Percentiles rank a stretch among this genome's conserved stretches.
These are phyloP conservation scores for Calonectria naviculata DNA, from an alignment of 2,329 filamentous ascomycete species.

Conservation along the genomic window DNA sequence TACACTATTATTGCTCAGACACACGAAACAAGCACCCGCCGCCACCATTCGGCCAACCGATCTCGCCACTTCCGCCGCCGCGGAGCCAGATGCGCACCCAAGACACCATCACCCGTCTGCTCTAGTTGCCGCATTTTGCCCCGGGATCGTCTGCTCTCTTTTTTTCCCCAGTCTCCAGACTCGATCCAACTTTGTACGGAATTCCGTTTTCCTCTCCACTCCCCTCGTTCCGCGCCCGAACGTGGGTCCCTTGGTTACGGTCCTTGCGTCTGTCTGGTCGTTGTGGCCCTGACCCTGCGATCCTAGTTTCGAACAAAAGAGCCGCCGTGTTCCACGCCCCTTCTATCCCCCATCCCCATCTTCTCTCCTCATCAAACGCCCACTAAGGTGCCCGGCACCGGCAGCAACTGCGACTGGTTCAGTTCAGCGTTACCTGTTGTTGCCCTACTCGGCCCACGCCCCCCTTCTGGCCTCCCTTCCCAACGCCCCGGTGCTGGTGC, in stretches of 20 bases:
- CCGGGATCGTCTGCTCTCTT: conserved; percentile 11
- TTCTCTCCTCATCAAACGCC: conserved; percentile 30
- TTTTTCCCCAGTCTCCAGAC: conserved; percentile 19
- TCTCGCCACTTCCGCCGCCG: conserved; percentile 37
- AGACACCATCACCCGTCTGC: conserved; percentile 1
- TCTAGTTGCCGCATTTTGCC: not conserved
- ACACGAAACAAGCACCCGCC: conserved; percentile 11
- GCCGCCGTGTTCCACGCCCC: conserved; percentile 42
- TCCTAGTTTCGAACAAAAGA: conserved; percentile 43
- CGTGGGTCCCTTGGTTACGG: conserved; percentile 1
- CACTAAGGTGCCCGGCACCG: conserved; percentile 27
- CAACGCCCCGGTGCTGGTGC: conserved; percentile 29
- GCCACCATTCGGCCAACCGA: conserved; percentile 21
- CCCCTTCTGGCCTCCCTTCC: conserved; percentile 32
- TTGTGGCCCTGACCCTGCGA: conserved; percentile 37
- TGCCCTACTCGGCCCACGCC: conserved; percentile 37
- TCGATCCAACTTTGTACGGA: conserved; percentile 14
- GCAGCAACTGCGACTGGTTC: conserved; percentile 31
- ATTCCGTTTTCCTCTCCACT: conserved; percentile 17
- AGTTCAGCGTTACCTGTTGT: conserved; percentile 23
- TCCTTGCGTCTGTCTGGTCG: conserved; percentile 14
- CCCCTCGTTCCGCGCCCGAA: conserved; percentile 4
- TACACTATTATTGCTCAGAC: conserved; percentile 5
- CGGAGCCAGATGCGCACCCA: conserved; percentile 27
- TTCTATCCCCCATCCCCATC: conserved; percentile 33